These are phyloP conservation scores for Gleditsia sinensis DNA, from an alignment of 306 rosid genomes.

Conservation along the genomic window DNA sequence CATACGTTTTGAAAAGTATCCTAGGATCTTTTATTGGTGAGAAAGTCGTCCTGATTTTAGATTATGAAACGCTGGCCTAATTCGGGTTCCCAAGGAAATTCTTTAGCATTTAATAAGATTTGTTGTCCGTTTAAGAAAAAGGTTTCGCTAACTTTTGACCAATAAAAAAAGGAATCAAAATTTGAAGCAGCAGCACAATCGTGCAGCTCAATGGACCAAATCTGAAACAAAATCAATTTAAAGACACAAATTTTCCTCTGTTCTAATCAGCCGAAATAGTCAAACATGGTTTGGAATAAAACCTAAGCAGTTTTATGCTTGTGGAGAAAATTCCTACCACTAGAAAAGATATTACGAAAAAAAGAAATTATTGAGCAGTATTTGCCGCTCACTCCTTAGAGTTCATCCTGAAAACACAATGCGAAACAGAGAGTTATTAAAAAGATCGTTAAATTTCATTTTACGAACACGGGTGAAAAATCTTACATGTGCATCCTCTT, in stretches of 20 bases:
- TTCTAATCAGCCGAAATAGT: slow-evolving; percentile 54
- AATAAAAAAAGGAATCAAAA: not conserved
- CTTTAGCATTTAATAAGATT: too few species aligned
- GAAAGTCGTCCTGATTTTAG: too few species aligned
- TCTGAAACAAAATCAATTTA: not conserved
- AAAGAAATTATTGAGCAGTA: not conserved
- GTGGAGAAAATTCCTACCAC: slow-evolving; percentile 43
- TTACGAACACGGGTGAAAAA: not conserved
- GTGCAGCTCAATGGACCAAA: not conserved
- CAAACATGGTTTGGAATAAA: slow-evolving; percentile 38
- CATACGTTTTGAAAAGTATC: too few species aligned
- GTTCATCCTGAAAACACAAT: slow-evolving; percentile 75
- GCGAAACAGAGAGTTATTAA: not conserved
- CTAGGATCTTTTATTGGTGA: too few species aligned
- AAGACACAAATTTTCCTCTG: slow-evolving; percentile 38
- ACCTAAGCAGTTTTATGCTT: slow-evolving; percentile 25
- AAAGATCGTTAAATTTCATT: not conserved
- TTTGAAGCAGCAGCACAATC: not conserved
- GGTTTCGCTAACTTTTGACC: too few species aligned
- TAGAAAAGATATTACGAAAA: slow-evolving; percentile 30
- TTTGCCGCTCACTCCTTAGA: slow-evolving; percentile 38
- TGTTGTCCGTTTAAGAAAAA: too few species aligned
- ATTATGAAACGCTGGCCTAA: not conserved
- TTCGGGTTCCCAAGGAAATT: not conserved
- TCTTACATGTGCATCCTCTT: slow-evolving; percentile 55